Evolutionary conservation across 371 early-diverging fungal species (phyloP).

Genomic region (Syncephalastrum monosporum): DNA sequence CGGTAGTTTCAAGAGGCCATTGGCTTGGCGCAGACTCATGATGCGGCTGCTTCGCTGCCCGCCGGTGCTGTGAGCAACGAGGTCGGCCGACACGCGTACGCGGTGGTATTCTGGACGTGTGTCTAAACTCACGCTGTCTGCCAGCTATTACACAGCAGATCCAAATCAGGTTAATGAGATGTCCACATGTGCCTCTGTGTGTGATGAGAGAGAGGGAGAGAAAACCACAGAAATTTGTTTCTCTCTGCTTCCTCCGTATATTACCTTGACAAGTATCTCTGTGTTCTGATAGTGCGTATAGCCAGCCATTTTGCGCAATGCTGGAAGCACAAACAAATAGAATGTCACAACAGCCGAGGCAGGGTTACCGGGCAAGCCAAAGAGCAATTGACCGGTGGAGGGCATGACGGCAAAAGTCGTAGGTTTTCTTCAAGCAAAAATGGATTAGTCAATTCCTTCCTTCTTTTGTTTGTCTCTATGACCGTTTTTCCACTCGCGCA

Average conservation of each 20-base stretch:
- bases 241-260: neutral
- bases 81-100: slow-evolving; percentile 45
- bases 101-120: slow-evolving; percentile 87
- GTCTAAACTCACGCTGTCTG: slow-evolving; percentile 65
- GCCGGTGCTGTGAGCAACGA: slow-evolving; percentile 70
- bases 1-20: slow-evolving; percentile 75
- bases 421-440: slow-evolving; percentile 59
- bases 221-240: neutral
- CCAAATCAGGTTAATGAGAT: too few relatives aligned
- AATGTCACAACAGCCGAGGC: slow-evolving; percentile 89
- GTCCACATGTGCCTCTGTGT: too few relatives aligned
- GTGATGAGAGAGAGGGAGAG: neutral
- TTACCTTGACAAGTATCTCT: slow-evolving; percentile 64
- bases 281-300: slow-evolving; percentile 41
- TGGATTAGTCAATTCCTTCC: neutral
- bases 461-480: neutral
- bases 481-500: neutral
- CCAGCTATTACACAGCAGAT: slow-evolving; percentile 25
- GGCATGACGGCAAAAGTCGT: slow-evolving; percentile 87
- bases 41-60: slow-evolving; percentile 80
- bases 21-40: slow-evolving; percentile 76
- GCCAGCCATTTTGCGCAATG: slow-evolving; percentile 76
- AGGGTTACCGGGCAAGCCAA: slow-evolving; percentile 93
- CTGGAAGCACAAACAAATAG: slow-evolving; percentile 86
- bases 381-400: slow-evolving; percentile 53